A percentile compares a stretch with the other conserved stretches of the same genome.
These are phyloP conservation scores for Backusella sp. DNA, from an alignment of 192 early-diverging fungal species.

Conservation along the genomic window DNA sequence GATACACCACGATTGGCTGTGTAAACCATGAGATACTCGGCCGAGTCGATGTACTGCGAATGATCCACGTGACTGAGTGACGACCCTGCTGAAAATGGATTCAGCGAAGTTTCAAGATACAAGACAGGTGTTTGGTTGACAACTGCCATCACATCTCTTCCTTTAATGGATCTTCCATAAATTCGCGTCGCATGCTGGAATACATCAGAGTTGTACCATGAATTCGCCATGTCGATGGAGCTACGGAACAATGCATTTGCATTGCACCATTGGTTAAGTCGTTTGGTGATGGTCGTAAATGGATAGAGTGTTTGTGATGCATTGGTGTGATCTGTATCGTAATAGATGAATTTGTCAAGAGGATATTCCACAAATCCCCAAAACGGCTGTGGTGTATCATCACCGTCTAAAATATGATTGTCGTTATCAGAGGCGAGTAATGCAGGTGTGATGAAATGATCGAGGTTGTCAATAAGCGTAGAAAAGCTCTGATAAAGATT, in stretches of 20 bases:
- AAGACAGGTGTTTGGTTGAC: not conserved
- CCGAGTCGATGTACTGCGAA: conserved; percentile 17
- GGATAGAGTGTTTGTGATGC: not conserved
- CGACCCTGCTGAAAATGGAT: conserved; percentile 35
- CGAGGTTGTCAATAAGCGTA: conserved; percentile 11
- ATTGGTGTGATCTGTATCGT: not conserved
- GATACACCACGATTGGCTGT: conserved; percentile 33
- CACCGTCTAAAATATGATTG: not conserved
- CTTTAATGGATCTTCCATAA: conserved; percentile 14
- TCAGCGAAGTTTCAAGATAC: conserved; percentile 38
- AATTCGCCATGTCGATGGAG: conserved; percentile 25
- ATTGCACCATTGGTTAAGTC: conserved; percentile 24
- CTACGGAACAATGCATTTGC: conserved; percentile 22
- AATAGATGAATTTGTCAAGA: conserved; percentile 23
- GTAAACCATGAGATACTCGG: conserved; percentile 47
- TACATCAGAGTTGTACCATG: conserved; percentile 8
- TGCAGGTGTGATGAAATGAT: conserved; percentile 25
- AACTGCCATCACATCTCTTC: not conserved
- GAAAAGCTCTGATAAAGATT: conserved; percentile 24
- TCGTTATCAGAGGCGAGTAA: conserved; percentile 13
- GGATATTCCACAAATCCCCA: conserved; percentile 40
- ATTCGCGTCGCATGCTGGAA: not conserved
- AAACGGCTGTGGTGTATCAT: conserved; percentile 27
- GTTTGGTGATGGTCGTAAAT: conserved; percentile 10
- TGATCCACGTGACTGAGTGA: conserved; percentile 43